These are phyloP conservation scores for Aspergillus nanangensis DNA, from an alignment of 495 filamentous ascomycete species.

Conservation along the genomic window DNA sequence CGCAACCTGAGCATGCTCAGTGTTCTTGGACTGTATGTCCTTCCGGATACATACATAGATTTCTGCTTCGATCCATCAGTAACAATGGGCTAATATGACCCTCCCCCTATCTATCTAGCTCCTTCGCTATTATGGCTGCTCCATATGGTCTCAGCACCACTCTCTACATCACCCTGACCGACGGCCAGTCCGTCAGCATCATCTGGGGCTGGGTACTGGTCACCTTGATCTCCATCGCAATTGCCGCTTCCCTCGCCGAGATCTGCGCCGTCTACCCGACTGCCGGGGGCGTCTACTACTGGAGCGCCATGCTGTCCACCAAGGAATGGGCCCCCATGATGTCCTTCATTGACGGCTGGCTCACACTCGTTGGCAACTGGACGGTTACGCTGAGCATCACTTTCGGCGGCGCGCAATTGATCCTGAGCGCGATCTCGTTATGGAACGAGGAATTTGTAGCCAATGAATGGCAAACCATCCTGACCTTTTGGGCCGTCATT, in stretches of 20 bases:
- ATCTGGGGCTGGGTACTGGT: conserved; percentile 70
- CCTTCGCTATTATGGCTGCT: conserved; percentile 55
- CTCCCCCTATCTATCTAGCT: conserved; percentile 10
- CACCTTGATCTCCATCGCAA: conserved; percentile 63
- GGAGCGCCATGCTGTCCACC: conserved; percentile 61
- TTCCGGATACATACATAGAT: no score
- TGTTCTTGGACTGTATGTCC: conserved; percentile 53
- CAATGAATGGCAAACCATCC: conserved; percentile 57
- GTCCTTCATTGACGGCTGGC: conserved; percentile 70
- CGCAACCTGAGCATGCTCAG: conserved; percentile 60
- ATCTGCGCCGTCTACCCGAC: conserved; percentile 73
- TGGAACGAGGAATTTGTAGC: conserved; percentile 60
- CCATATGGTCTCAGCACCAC: conserved; percentile 70
- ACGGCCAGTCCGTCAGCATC: conserved; percentile 61
- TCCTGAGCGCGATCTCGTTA: conserved; percentile 56
- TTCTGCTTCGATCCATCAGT: no score
- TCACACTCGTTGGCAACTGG: conserved; percentile 71
- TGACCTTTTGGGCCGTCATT: conserved; percentile 65
- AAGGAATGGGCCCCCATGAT: conserved; percentile 57
- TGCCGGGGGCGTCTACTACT: conserved; percentile 66
- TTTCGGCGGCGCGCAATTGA: conserved; percentile 53
- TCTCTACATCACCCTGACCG: conserved; percentile 61
- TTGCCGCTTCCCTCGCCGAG: conserved; percentile 72
- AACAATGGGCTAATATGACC: no score
- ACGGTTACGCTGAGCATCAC: conserved; percentile 47